Conservation (phyloP, 495 filamentous ascomycete genomes). For the Eremomyces bilateralis region DNA sequence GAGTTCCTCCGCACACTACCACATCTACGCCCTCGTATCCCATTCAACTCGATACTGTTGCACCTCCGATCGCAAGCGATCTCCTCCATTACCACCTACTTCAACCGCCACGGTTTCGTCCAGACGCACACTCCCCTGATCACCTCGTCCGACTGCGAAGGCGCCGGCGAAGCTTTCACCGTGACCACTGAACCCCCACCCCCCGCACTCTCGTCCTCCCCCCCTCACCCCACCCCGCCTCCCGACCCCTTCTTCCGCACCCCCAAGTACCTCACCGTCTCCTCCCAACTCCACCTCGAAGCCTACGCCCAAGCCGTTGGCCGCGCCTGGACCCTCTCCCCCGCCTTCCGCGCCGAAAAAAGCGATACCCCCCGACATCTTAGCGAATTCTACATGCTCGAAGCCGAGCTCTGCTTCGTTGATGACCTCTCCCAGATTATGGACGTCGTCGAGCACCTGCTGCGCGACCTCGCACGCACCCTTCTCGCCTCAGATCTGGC, state of each 20-base stretch:
- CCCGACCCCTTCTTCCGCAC: slow-evolving; percentile 48
- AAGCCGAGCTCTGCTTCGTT: slow-evolving; percentile 69
- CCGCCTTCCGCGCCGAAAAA: slow-evolving; percentile 82
- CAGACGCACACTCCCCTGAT: slow-evolving; percentile 87
- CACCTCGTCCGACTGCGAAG: slow-evolving; percentile 94
- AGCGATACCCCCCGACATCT: slow-evolving; percentile 88
- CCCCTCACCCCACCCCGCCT: slow-evolving; percentile 3
- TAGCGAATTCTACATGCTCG: slow-evolving; percentile 98
- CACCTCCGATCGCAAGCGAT: slow-evolving; percentile 67
- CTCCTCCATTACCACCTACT: slow-evolving; percentile 49
- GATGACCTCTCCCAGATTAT: slow-evolving; percentile 48
- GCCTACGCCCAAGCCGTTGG: slow-evolving; percentile 72
- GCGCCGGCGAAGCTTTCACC: slow-evolving; percentile 86
- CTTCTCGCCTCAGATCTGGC: slow-evolving; percentile 34
- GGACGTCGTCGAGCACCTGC: slow-evolving; percentile 54
- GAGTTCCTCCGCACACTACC: slow-evolving; percentile 79
- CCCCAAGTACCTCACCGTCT: slow-evolving; percentile 90
- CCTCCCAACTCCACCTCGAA: slow-evolving; percentile 84
- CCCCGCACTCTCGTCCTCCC: neutral
- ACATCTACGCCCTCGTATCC: slow-evolving; percentile 70
- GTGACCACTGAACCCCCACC: slow-evolving; percentile 25
- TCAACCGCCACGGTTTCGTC: slow-evolving; percentile 43
- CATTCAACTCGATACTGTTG: slow-evolving; percentile 57
- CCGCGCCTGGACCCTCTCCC: slow-evolving; percentile 84
- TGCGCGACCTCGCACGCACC: slow-evolving; percentile 34